A percentile compares a stretch with the other conserved stretches of the same genome.
These are phyloP conservation scores for Phlebiopsis gigantea DNA, from an alignment of 768 basidiomycete species.

Conservation along the genomic window DNA sequence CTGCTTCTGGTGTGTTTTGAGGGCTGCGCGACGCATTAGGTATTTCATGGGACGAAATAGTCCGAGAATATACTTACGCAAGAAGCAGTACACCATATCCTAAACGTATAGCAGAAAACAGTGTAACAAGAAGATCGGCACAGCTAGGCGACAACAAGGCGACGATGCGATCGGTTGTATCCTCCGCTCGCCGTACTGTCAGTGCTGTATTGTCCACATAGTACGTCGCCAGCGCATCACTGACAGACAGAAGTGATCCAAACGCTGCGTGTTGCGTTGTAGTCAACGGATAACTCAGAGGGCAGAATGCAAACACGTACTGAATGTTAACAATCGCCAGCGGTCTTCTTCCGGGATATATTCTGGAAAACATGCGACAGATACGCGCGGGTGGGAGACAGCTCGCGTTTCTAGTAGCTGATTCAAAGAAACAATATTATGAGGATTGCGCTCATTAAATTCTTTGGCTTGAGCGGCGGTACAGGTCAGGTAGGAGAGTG, in stretches of 20 bases:
- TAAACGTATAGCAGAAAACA: constrained; percentile 5
- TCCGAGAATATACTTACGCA: background rate
- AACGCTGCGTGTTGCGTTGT: background rate
- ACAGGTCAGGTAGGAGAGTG: constrained; percentile 7
- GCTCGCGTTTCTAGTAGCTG: constrained; percentile 8
- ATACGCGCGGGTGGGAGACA: background rate
- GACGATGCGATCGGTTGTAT: constrained; percentile 3
- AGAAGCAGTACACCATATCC: constrained; percentile 10
- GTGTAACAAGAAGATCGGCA: constrained; percentile 8
- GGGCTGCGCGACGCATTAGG: background rate
- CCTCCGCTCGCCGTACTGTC: background rate
- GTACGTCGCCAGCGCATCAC: background rate
- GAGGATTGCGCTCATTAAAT: constrained; percentile 3
- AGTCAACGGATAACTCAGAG: background rate
- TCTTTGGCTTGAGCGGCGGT: constrained; percentile 10
- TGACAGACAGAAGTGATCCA: background rate
- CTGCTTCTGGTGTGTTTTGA: constrained; percentile 9
- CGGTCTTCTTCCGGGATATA: background rate
- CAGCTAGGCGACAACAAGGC: constrained; percentile 8
- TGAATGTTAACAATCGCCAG: constrained; percentile 4
- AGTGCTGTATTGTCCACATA: background rate
- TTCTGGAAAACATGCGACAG: constrained; percentile 9
- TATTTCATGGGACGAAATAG: background rate
- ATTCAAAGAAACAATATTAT: constrained; percentile 6
- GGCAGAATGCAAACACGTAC: background rate